Evolutionary conservation across 495 filamentous ascomycete species (phyloP), one percentile per base, ranked within the genome.

Genomic region (Staphylotrichum longicolle): DNA sequence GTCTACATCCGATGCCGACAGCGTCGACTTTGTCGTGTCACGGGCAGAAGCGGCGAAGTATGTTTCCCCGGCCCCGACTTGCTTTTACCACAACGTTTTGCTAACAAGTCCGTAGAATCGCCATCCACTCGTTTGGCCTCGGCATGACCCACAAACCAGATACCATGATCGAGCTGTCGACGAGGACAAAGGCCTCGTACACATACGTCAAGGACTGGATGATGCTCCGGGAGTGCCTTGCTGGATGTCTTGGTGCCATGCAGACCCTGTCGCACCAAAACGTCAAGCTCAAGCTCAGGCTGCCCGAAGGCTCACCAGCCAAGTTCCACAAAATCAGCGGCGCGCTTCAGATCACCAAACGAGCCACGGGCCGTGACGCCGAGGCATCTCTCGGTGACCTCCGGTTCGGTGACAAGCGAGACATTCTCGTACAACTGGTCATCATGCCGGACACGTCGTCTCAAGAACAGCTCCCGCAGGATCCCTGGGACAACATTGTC

Each of bases 151-250:
- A 99, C 75, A 99, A 99, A 74, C 94, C 94, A 6, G 95, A 98
- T 71, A 97, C 92, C 0, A 95, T 99, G 90, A 96, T 99, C 54
- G 94, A 98, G 69, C 77, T 99, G 3, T 97, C 95, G 6, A 93
- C 91, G 35, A 84, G 93, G 55, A 99, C 94, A 7, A 99, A 98
- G 75, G 94, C 93, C 4, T 93, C 91, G 15, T 99, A 97, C 68
- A 93, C 92, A 5, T 99, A 98, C 68, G 93, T 98, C 68, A 98
- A 98, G 74, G 94, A 99, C 72, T 99, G 94, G 94, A 99, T 98
- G 94, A 98, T 97, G 93, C 82, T 99, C 39, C 87, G 94, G 20
- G 94, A 99, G 73, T 99, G 95, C 74, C 83, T 98, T 50, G 95
- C 94, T 15, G 94, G 94, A 32, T 98, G 95, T 70, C 76, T 99